A percentile compares a stretch with the other conserved stretches of the same genome.
Conservation (phyloP, 495 filamentous ascomycete genomes). For the Neurospora sublineolata region DNA sequence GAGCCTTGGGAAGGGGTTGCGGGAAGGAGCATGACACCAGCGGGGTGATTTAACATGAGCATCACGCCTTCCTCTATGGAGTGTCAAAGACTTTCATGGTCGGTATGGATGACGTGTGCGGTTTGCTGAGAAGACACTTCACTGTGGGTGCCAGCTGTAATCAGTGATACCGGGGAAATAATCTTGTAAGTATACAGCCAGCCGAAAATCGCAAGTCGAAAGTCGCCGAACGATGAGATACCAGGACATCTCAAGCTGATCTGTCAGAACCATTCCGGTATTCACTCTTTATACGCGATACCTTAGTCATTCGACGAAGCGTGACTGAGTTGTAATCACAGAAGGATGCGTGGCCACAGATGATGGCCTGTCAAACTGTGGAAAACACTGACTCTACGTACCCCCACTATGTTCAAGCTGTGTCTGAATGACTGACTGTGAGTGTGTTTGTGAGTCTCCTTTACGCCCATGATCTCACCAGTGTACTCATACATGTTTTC, state of each 20-base stretch:
- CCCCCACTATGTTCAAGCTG: neutral
- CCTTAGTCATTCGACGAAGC: neutral
- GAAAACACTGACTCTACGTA: neutral
- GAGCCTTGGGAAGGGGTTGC: neutral
- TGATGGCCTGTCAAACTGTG: neutral
- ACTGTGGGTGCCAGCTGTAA: neutral
- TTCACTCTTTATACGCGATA: neutral
- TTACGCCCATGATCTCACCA: neutral
- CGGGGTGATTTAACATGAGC: too few relatives aligned
- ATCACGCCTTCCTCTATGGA: neutral
- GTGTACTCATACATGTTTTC: neutral
- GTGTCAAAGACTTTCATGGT: neutral
- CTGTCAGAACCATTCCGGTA: neutral
- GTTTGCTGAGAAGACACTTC: neutral
- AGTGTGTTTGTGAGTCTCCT: neutral
- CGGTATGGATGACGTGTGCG: neutral
- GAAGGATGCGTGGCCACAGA: neutral
- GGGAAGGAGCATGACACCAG: neutral
- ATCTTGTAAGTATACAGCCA: neutral
- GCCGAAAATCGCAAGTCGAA: neutral
- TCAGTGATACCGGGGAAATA: neutral
- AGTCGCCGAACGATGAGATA: neutral
- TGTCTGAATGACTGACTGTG: neutral
- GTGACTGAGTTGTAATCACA: neutral
- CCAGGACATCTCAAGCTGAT: neutral